A percentile compares a stretch with the other conserved stretches of the same genome.
Conservation (phyloP, 345 rosid genomes). For the Eucalyptus curtisii region DNA sequence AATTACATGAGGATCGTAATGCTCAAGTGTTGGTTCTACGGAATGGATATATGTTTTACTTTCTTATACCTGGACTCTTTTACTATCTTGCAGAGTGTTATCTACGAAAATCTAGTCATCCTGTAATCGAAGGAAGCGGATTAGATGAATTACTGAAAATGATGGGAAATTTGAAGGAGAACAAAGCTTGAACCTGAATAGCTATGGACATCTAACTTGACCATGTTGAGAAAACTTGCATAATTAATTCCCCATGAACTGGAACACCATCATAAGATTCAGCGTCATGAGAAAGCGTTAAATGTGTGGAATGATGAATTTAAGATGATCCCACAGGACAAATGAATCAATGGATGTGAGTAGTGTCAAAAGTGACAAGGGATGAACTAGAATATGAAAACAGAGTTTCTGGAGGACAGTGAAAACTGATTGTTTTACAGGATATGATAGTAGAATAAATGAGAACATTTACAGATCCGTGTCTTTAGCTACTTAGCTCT, state of each 20-base stretch:
- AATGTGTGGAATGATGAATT: neutral
- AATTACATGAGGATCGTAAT: too few species aligned
- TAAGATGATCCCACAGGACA: neutral
- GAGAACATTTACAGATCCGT: neutral
- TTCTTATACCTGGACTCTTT: conserved; percentile 47
- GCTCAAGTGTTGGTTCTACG: neutral
- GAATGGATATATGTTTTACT: neutral
- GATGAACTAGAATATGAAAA: too few species aligned
- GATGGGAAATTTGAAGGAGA: neutral
- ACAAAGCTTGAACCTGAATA: neutral
- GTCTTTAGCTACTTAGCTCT: neutral
- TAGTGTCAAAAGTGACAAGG: too few species aligned
- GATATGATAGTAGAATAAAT: neutral
- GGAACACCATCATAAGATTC: neutral
- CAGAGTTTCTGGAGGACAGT: too few species aligned
- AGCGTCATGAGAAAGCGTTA: neutral
- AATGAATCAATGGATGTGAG: too few species aligned
- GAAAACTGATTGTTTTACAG: too few species aligned
- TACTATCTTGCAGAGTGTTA: conserved; percentile 57
- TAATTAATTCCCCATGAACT: neutral
- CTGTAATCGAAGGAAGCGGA: conserved; percentile 12
- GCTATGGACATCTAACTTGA: neutral
- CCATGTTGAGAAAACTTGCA: neutral
- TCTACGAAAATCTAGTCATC: conserved; percentile 48
- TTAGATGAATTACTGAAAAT: neutral